Percentiles rank a stretch among this genome's conserved stretches.
phyloP scores from a whole-genome alignment of 2,329 filamentous ascomycete species.

The Fusarium sp. region DNA sequence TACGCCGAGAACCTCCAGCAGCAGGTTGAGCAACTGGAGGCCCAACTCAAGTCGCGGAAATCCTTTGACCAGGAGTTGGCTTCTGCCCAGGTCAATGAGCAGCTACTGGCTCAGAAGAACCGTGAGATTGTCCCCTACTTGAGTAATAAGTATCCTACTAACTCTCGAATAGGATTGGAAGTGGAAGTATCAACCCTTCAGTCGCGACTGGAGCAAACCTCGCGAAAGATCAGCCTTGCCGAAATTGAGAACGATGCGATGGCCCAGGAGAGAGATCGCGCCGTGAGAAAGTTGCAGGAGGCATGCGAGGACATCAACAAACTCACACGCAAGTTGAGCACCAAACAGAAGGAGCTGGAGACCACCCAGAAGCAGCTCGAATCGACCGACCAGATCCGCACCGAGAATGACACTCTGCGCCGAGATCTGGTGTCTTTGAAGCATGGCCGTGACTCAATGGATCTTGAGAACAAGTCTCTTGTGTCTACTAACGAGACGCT shows the following conservation, averaged over 20 bases:
- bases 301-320: constrained; percentile 70
- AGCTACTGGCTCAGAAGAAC: constrained; percentile 65
- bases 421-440: constrained; percentile 57
- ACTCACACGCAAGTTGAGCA: constrained; percentile 57
- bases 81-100: constrained; percentile 59
- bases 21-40: constrained; percentile 63
- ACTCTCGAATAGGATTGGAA: constrained; percentile 62
- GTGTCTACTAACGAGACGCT: constrained; percentile 55
- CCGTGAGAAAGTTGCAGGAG: constrained; percentile 71
- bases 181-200: constrained; percentile 71
- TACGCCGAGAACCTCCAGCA: constrained; percentile 66
- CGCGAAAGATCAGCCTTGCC: constrained; percentile 71
- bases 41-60: constrained; percentile 61
- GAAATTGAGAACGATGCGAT: constrained; percentile 74
- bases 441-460: constrained; percentile 52
- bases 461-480: constrained; percentile 57
- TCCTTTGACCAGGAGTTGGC: constrained; percentile 55
- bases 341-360: constrained; percentile 57
- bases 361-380: constrained; percentile 57
- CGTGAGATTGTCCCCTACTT: constrained; percentile 57
- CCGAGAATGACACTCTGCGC: constrained; percentile 54
- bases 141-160: neutral
- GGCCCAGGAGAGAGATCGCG: constrained; percentile 73
- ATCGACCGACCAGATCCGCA: constrained; percentile 54
- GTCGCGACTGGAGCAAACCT: constrained; percentile 70